These are phyloP conservation scores for Paramecium octaurelia DNA, from an alignment of 73 alveolate genomes.

Conservation along the genomic window DNA sequence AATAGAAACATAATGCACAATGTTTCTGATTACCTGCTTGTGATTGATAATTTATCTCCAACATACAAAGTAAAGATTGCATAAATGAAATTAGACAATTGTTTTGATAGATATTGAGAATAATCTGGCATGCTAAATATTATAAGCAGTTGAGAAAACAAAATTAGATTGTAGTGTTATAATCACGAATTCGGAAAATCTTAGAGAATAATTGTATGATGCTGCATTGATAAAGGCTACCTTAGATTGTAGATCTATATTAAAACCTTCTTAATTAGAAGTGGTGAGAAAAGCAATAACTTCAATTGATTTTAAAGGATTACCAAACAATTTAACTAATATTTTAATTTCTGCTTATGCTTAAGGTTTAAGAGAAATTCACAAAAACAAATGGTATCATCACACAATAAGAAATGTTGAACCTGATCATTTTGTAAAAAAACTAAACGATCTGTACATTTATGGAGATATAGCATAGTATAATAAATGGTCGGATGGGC, in stretches of 20 bases:
- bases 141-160: neutral
- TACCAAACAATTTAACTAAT: neutral
- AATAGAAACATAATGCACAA: constrained; percentile 50
- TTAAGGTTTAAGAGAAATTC: neutral
- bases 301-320: neutral
- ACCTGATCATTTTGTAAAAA: neutral
- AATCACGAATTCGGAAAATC: neutral
- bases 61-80: constrained; percentile 63
- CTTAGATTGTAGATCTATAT: neutral
- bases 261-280: neutral
- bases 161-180: neutral
- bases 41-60: constrained; percentile 62
- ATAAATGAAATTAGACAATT: constrained; percentile 31
- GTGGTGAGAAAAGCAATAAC: neutral
- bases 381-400: neutral
- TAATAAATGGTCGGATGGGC: constrained; percentile 65
- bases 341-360: neutral
- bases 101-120: neutral
- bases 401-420: neutral
- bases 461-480: constrained; percentile 67
- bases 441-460: constrained; percentile 7
- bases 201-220: neutral
- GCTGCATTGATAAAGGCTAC: constrained; percentile 5
- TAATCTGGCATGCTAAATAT: neutral
- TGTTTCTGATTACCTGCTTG: constrained; percentile 55